Conservation (phyloP, 306 rosid genomes). For the Prunus mume region DNA sequence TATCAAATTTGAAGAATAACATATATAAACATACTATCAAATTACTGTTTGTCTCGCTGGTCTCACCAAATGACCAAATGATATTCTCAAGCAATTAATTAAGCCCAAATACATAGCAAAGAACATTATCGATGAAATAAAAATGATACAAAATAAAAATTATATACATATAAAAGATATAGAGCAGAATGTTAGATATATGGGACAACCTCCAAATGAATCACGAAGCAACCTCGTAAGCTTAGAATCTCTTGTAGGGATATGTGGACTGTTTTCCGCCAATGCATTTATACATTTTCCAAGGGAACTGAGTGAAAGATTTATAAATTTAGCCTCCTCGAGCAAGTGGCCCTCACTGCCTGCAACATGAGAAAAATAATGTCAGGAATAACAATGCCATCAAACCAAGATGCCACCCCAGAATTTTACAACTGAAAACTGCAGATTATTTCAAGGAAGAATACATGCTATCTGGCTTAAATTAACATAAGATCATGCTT, state of each 20-base stretch:
- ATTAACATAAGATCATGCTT: neutral
- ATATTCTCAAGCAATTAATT: neutral
- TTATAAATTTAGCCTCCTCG: conserved; percentile 72
- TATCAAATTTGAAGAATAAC: neutral
- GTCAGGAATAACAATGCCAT: neutral
- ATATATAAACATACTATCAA: neutral
- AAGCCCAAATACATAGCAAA: neutral
- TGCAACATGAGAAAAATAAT: conserved; percentile 28
- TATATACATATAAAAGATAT: conserved; percentile 6
- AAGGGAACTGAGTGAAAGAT: conserved; percentile 71
- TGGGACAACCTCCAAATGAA: conserved; percentile 65
- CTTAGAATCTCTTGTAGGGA: conserved; percentile 73
- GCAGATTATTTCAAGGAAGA: neutral
- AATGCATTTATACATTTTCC: conserved; percentile 80
- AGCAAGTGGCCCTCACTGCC: conserved; percentile 73
- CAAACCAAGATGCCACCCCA: conserved; percentile 6
- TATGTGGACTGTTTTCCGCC: conserved; percentile 66
- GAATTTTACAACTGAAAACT: neutral
- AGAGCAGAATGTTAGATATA: conserved; percentile 12
- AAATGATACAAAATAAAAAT: neutral
- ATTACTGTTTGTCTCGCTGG: neutral
- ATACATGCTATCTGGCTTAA: neutral
- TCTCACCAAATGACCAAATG: neutral
- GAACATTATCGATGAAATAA: neutral
- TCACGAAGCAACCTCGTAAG: conserved; percentile 80